Evolutionary conservation across 2,329 filamentous ascomycete genomes (phyloP), one percentile per base, ranked within the genome.

Genomic region (Knoxdaviesia capensis): DNA sequence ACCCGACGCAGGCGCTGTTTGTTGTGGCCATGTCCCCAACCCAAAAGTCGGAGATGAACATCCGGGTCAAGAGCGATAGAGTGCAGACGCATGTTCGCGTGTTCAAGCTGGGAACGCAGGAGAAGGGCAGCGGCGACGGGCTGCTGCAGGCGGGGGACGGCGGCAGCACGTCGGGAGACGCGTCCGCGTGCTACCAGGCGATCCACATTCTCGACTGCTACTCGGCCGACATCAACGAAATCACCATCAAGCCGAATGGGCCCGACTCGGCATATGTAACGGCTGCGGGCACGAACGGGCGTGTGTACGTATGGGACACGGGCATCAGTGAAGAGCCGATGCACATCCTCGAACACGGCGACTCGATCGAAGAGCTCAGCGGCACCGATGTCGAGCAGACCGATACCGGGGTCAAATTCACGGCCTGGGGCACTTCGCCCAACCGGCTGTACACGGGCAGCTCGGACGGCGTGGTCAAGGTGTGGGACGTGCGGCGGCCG

Each of bases 381-480:
- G 60, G 60, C 1, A 52, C 60, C 4, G 62, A 71, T 34, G 55
- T 66, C 8, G 70, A 74, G 44, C 56, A 59, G 6, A 69, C 71
- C 41, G 74, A 78, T 44, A 68, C 69, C 0, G 74, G 74, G 2
- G 70, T 77, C 36, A 77, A 77, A 50, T 77, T 79, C 48, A 67
- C 66, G 0, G 66, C 71, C 4, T 79, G 74, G 74, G 74, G 71
- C 1, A 63, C 59, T 10, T 68, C 65, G 0, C 53, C 60, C 0
- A 69, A 74, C 43, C 63, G 73, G 0, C 64, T 79, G 37, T 79
- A 78, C 48, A 77, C 73, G 0, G 74, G 74, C 1, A 71, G 70
- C 0, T 77, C 74, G 1, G 74, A 79, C 46, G 74, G 74, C 1
- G 60, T 69, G 0, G 61, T 79, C 10, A 77, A 73, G 45, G 70